Conservation (phyloP, 2,329 filamentous ascomycete genomes). For the Stromatinia cepivora region DNA sequence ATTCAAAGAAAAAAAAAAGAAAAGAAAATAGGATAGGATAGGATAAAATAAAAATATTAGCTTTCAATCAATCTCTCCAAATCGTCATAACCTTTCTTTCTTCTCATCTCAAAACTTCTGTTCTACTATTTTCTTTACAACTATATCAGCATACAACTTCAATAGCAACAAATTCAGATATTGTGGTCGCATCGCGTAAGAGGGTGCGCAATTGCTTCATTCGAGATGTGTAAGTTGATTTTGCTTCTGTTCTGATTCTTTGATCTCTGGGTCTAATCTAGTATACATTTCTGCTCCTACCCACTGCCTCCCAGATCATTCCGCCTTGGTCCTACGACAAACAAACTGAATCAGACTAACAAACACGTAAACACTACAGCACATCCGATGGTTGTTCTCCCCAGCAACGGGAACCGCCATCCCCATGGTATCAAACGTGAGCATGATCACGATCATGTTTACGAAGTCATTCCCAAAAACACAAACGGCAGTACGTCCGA, state of each 20-base stretch:
- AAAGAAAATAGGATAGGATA: not conserved
- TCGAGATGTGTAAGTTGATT: constrained; percentile 13
- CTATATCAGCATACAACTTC: not conserved
- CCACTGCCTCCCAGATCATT: not conserved
- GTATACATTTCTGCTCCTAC: not conserved
- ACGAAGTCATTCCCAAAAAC: not conserved
- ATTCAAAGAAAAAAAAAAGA: not conserved
- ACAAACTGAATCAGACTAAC: not conserved
- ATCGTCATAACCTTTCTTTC: not conserved
- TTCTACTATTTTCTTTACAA: not conserved
- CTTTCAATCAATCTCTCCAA: not conserved
- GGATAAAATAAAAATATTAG: not conserved
- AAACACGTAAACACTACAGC: not conserved
- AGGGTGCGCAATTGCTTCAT: not conserved
- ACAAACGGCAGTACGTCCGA: not conserved
- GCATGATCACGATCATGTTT: constrained; percentile 10
- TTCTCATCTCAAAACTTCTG: not conserved
- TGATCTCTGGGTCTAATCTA: not conserved
- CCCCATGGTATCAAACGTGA: not conserved
- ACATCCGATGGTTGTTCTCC: constrained; percentile 6
- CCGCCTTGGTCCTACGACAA: not conserved
- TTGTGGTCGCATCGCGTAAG: not conserved
- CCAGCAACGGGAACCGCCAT: not conserved
- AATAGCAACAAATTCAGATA: not conserved
- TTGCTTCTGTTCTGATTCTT: not conserved